A percentile compares a stretch with the other conserved stretches of the same genome.
phyloP scores from a whole-genome alignment of 1,284 basidiomycete species.

The Cerioporus squamosus region DNA sequence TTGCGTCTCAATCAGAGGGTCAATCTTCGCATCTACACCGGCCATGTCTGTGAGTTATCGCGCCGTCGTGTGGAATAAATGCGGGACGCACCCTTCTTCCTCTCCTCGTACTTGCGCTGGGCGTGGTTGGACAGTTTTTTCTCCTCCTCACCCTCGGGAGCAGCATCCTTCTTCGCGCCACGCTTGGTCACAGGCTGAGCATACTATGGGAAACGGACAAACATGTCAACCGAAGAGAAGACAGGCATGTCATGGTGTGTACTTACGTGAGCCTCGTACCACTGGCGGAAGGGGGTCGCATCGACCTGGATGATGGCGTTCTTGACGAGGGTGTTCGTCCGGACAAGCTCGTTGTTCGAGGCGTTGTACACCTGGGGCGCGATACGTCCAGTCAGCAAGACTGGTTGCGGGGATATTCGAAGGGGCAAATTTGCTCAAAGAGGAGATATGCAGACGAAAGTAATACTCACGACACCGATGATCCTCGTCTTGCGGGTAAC shows the following conservation, averaged over 20 bases:
- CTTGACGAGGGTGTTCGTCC: constrained; percentile 98
- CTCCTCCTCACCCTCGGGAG: constrained; percentile 53
- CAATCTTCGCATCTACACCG: constrained; percentile 81
- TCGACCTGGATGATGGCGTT: constrained; percentile 94
- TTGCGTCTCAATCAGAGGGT: constrained; percentile 84
- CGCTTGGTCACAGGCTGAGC: constrained; percentile 90
- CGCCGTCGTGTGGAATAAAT: constrained; percentile 3
- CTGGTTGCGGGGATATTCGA: too few species aligned
- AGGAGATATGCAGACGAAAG: too few species aligned
- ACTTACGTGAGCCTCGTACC: constrained; percentile 96
- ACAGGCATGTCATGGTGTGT: not conserved
- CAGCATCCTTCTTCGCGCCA: constrained; percentile 65
- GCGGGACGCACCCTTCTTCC: constrained; percentile 77
- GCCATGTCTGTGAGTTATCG: not conserved
- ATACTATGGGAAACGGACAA: constrained; percentile 59
- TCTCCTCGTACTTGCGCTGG: constrained; percentile 83
- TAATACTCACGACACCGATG: constrained; percentile 85
- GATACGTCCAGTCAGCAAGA: not conserved
- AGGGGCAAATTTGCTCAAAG: too few species aligned
- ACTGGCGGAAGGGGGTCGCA: constrained; percentile 96
- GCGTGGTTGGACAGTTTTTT: constrained; percentile 90
- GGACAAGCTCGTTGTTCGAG: constrained; percentile 98
- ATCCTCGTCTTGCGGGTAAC: constrained; percentile 93
- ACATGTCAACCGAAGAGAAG: not conserved
- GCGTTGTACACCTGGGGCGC: constrained; percentile 88